These are phyloP conservation scores for Torulaspora microellipsoides DNA, from an alignment of 805 yeast species.

Conservation along the genomic window DNA sequence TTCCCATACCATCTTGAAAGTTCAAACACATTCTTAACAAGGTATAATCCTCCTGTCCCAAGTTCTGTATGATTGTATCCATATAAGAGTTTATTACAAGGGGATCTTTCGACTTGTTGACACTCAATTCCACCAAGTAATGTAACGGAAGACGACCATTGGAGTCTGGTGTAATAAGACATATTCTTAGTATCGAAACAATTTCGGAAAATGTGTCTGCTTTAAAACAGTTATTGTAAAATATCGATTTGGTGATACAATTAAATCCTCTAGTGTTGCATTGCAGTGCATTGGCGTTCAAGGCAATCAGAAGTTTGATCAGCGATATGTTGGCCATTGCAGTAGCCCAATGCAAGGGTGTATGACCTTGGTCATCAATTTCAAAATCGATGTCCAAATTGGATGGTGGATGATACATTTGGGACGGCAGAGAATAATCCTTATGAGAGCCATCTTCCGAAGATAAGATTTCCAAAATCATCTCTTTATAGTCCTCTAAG, in stretches of 20 bases:
- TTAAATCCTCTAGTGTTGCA: slow-evolving; percentile 59
- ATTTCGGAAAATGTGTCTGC: slow-evolving; percentile 54
- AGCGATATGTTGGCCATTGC: slow-evolving; percentile 67
- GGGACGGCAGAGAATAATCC: slow-evolving; percentile 30
- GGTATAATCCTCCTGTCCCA: slow-evolving; percentile 38
- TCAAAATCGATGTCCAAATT: slow-evolving; percentile 61
- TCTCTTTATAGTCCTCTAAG: slow-evolving; percentile 28
- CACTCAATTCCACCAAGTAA: slow-evolving; percentile 53
- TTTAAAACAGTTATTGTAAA: slow-evolving; percentile 70
- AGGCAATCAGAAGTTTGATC: slow-evolving; percentile 49
- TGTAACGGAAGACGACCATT: slow-evolving; percentile 72
- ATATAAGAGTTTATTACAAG: slow-evolving; percentile 54
- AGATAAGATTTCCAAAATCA: slow-evolving; percentile 31
- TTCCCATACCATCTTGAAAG: slow-evolving; percentile 77
- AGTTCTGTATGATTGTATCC: slow-evolving; percentile 42
- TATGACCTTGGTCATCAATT: slow-evolving; percentile 76
- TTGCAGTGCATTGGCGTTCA: slow-evolving; percentile 57
- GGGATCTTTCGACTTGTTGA: slow-evolving; percentile 44
- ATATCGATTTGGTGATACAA: slow-evolving; percentile 61
- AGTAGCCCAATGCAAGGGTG: slow-evolving; percentile 82
- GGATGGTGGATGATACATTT: slow-evolving; percentile 52
- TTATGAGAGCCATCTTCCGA: slow-evolving; percentile 31
- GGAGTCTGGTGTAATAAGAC: slow-evolving; percentile 66
- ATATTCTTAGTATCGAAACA: slow-evolving; percentile 55
- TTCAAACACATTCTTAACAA: slow-evolving; percentile 57